Evolutionary conservation across 225 moss, liverwort and hornwort genomes (phyloP).

Genomic region (Asterella californica): DNA sequence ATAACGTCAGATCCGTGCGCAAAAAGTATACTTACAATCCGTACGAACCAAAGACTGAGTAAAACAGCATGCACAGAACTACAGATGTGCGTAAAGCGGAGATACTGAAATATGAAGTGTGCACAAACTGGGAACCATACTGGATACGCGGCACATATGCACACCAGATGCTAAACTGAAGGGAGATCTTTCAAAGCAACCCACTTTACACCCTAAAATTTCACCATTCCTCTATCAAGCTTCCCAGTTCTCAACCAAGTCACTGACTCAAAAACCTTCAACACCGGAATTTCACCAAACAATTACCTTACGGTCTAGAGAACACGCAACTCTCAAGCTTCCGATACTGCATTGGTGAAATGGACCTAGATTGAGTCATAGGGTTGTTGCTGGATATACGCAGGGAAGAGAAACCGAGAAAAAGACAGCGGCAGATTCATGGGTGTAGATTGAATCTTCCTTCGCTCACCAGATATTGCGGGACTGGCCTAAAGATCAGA

Average conservation of each 20-base stretch:
- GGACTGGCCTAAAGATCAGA: slow-evolving; percentile 7
- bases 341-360: not conserved
- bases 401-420: not conserved
- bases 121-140: not conserved
- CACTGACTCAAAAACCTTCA: not conserved
- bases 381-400: not conserved
- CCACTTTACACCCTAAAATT: not conserved
- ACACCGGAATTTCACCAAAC: not conserved
- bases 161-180: not conserved
- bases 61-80: too few relatives aligned
- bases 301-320: not conserved
- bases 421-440: not conserved
- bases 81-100: not conserved
- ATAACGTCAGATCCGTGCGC: not conserved
- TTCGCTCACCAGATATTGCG: slow-evolving; percentile 1
- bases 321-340: not conserved
- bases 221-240: not conserved
- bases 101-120: not conserved
- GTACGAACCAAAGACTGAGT: not conserved
- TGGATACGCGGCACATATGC: not conserved
- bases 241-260: not conserved
- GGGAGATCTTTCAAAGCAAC: not conserved
- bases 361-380: not conserved
- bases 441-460: not conserved
- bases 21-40: not conserved